phyloP scores from a whole-genome alignment of 176 grass and related monocot species.

The Ampelocalamus luodianensis region DNA sequence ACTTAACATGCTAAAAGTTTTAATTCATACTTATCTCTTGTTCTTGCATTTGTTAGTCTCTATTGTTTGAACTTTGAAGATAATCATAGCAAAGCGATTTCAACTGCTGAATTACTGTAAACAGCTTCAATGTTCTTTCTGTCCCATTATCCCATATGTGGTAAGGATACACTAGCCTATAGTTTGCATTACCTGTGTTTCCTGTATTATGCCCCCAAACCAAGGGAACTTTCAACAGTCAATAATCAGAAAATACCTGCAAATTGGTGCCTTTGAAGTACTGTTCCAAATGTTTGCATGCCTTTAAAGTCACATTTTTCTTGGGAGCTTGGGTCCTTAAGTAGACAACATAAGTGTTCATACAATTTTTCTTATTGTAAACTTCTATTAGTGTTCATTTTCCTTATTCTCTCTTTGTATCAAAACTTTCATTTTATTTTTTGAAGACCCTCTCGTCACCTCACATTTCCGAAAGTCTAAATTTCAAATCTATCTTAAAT shows the following conservation, averaged over 20 bases:
- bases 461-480: slow-evolving; percentile 11
- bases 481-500: slow-evolving; percentile 13
- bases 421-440: background rate
- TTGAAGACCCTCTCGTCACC: background rate
- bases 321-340: background rate
- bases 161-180: background rate
- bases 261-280: background rate
- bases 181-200: background rate
- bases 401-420: background rate
- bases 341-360: background rate
- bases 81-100: slow-evolving; percentile 23
- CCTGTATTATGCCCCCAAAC: slow-evolving; percentile 9
- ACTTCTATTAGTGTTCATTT: slow-evolving; percentile 18
- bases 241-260: background rate
- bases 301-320: background rate
- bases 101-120: slow-evolving; percentile 3
- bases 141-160: background rate
- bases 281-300: slow-evolving; percentile 3
- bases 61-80: background rate
- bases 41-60: slow-evolving; percentile 1
- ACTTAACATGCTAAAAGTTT: slow-evolving; percentile 3
- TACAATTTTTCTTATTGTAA: background rate
- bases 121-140: background rate
- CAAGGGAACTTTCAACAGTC: background rate
- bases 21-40: background rate